phyloP scores from a whole-genome alignment of 2,329 filamentous ascomycete genomes.

The Stemphylium beticola region DNA sequence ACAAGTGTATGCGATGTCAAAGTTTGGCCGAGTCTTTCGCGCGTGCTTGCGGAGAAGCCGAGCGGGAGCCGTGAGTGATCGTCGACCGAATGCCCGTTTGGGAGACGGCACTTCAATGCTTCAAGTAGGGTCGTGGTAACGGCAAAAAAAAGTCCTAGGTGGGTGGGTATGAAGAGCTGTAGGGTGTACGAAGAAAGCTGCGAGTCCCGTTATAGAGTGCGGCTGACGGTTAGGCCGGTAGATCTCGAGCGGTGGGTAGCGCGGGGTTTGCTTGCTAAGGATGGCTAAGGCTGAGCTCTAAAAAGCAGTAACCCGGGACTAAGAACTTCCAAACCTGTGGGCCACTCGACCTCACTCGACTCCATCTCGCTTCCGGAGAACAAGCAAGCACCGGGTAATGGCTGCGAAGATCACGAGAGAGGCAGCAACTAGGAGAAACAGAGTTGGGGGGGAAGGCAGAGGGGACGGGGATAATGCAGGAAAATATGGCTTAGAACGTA shows the following conservation, averaged over 20 bases:
- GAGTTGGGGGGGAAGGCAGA: constrained; percentile 7
- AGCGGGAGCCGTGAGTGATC: constrained; percentile 21
- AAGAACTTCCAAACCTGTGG: constrained; percentile 3
- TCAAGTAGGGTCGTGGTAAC: constrained; percentile 1
- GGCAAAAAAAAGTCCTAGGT: background rate
- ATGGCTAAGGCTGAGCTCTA: constrained; percentile 14
- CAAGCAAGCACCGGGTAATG: background rate
- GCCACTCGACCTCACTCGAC: background rate
- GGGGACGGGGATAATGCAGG: constrained; percentile 4
- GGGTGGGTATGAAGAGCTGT: constrained; percentile 4
- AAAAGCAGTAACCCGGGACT: constrained; percentile 7
- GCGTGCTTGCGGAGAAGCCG: constrained; percentile 17
- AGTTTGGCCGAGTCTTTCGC: constrained; percentile 6
- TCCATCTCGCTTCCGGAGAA: background rate
- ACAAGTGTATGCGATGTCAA: constrained; percentile 10
- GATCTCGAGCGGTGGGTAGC: constrained; percentile 14
- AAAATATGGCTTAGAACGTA: constrained; percentile 3
- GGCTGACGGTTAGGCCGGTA: constrained; percentile 18
- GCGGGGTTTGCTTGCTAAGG: constrained; percentile 25
- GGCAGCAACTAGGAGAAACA: constrained; percentile 2
- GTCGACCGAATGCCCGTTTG: constrained; percentile 5
- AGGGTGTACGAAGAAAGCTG: constrained; percentile 10
- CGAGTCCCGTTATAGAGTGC: constrained; percentile 12
- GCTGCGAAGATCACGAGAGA: background rate
- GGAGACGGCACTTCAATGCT: constrained; percentile 3